Base-by-base conservation (phyloP, 345 rosid species). In the Raphanus sativus region DNA sequence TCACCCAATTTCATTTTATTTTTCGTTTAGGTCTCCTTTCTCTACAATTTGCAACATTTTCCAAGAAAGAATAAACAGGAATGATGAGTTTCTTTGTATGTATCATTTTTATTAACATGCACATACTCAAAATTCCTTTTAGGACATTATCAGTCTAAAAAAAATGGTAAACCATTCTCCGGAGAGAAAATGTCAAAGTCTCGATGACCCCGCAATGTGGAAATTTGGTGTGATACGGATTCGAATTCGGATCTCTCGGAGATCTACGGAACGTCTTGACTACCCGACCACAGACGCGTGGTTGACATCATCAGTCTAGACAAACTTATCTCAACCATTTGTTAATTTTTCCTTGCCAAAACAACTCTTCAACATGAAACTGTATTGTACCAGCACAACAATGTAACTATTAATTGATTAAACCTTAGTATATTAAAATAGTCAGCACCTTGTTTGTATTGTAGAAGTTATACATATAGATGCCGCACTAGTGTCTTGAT, bases 71-170 rank as follows among this genome's bases (percentile, higher is more conserved):
- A 54, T 56, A 65, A 84, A 63, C 75, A 67, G 82, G 60, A 89
- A 88, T 88, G 81, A 88, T 87, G 87, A 88, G 88, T 82, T 86
- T 85, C 86, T 70, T 85, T 80, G 83, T 67, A 73, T 82, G 58
- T 68, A 67, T 73, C 77, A 74, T 55, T 70, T 70, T 34, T 12
- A 62, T 76, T 80, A 78, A 58, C 59, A 72, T 79, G 66, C 88
- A 78, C 76, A 84, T 73, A 78, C 77, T 21, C 73, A 60, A 61
- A 78, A 85, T 86, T 74, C 87, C 80, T 86, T 85, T 83, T 45
- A 84, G 83, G 88, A 65, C 83, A 77, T 21, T 21, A 21, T 21
- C 21, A 21, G 21, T 21, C 21, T 21, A 21, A 21, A 21, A 21
- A 21, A 21, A 21, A 21, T 21, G 21, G 21, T 21, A 21, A 21